These are phyloP conservation scores for Vigna angularis DNA, from an alignment of 306 rosid species.

Conservation along the genomic window DNA sequence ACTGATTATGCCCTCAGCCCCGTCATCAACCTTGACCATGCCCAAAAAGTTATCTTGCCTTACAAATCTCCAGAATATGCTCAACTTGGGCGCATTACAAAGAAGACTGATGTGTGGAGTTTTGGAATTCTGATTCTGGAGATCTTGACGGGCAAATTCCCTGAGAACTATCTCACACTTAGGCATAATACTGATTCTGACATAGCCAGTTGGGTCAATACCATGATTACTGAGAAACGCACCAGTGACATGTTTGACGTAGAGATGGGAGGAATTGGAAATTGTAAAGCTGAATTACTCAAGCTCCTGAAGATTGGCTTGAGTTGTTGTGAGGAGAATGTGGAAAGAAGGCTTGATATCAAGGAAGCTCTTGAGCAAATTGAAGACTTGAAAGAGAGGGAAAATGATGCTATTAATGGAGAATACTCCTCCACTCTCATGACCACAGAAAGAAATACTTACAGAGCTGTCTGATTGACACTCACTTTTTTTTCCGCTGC, in stretches of 20 bases:
- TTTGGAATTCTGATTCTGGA: constrained; percentile 83
- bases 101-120: constrained; percentile 90
- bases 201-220: constrained; percentile 82
- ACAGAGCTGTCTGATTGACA: constrained; percentile 53
- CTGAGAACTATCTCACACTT: constrained; percentile 79
- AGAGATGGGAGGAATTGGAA: constrained; percentile 67
- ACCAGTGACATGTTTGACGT: constrained; percentile 70
- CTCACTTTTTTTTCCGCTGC: not conserved
- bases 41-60: constrained; percentile 78
- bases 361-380: constrained; percentile 66
- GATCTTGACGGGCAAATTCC: constrained; percentile 81
- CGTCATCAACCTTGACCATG: constrained; percentile 67
- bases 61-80: constrained; percentile 91
- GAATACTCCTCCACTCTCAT: constrained; percentile 48
- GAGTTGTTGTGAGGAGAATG: constrained; percentile 92
- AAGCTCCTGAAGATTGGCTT: constrained; percentile 86
- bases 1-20: constrained; percentile 80
- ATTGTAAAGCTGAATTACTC: constrained; percentile 67
- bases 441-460: constrained; percentile 48
- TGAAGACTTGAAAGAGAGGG: constrained; percentile 62
- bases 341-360: constrained; percentile 77
- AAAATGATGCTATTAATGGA: constrained; percentile 27
- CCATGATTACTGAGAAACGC: constrained; percentile 73
- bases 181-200: constrained; percentile 58
- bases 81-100: constrained; percentile 74